Conservation (phyloP, 164 flowering plant species). For the Stephania yunnanensis region DNA sequence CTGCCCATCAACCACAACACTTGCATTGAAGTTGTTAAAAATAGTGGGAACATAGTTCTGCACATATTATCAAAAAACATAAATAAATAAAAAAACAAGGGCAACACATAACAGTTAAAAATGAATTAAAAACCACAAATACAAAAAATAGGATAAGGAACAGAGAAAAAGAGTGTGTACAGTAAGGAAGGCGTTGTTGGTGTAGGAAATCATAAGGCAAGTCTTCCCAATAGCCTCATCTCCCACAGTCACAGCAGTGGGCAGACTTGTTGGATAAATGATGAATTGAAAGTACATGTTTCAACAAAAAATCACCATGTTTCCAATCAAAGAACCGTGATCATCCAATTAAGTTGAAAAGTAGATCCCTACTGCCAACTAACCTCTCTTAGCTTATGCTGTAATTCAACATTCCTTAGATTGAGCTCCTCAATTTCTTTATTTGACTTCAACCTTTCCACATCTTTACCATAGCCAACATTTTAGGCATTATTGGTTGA, state of each 20-base stretch:
- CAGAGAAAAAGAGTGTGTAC: no score
- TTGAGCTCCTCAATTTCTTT: slow-evolving; percentile 7
- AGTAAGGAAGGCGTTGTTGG: no score
- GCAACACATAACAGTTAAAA: no score
- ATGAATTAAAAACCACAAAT: no score
- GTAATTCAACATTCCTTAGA: slow-evolving; percentile 36
- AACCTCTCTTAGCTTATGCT: slow-evolving; percentile 55
- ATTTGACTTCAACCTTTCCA: slow-evolving; percentile 7
- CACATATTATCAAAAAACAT: no score
- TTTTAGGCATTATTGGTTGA: slow-evolving; percentile 1
- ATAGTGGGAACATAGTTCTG: no score
- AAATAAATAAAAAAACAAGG: no score
- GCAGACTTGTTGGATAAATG: background rate
- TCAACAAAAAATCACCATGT: background rate
- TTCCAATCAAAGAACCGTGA: background rate
- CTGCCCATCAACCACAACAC: no score
- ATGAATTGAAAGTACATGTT: background rate
- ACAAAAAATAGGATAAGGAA: no score
- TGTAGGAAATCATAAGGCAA: no score
- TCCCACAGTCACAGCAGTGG: background rate
- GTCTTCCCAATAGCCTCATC: no score
- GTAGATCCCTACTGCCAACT: slow-evolving; percentile 13
- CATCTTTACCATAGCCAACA: slow-evolving; percentile 5
- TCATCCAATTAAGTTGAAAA: background rate
- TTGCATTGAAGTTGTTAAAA: no score